Conservation (phyloP, 306 rosid genomes). For the Quercus parvula region DNA sequence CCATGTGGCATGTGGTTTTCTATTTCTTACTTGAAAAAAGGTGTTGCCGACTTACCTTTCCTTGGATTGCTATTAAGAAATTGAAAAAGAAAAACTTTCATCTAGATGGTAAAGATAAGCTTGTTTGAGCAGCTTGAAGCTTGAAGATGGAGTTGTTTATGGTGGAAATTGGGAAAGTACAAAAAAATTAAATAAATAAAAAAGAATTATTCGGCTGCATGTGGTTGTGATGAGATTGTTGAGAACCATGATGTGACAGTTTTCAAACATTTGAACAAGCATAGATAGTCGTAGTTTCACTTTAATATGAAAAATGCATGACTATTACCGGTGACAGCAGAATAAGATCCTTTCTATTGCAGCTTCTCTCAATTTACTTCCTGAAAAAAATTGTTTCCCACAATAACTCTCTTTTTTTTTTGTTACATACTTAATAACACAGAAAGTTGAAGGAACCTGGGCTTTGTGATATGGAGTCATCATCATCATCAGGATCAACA, state of each 20-base stretch:
- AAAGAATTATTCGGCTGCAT: not conserved
- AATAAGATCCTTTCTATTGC: not conserved
- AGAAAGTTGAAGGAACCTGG: constrained; percentile 12
- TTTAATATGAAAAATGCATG: not conserved
- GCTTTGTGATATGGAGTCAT: constrained; percentile 20
- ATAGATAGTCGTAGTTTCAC: not conserved
- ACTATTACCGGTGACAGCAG: not conserved
- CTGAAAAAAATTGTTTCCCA: not conserved
- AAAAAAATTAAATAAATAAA: too few relatives aligned
- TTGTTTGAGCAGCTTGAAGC: not conserved
- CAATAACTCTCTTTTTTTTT: not conserved
- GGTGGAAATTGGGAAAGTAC: not conserved
- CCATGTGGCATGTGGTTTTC: constrained; percentile 8
- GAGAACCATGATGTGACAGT: not conserved
- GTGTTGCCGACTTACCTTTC: not conserved
- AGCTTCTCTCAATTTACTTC: not conserved
- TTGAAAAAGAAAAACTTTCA: not conserved
- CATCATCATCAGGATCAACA: constrained; percentile 34
- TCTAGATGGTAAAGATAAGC: not conserved
- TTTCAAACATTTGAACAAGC: not conserved
- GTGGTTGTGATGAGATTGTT: not conserved
- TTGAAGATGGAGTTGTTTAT: not conserved
- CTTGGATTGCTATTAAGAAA: not conserved
- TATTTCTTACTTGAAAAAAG: not conserved
- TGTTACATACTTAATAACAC: not conserved